phyloP scores from a whole-genome alignment of 805 yeast species.

The Hanseniaspora nectarophila region DNA sequence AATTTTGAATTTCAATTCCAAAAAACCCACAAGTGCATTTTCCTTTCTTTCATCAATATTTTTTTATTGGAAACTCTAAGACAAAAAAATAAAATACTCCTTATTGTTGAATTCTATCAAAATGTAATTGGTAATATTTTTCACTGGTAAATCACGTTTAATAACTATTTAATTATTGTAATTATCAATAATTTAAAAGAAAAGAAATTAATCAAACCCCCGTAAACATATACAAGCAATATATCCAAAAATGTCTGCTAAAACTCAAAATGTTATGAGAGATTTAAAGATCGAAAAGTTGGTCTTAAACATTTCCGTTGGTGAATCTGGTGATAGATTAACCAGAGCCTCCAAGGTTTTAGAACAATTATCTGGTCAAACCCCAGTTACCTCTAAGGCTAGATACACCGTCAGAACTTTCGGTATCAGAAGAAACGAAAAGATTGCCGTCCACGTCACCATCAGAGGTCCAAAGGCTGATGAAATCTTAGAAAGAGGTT shows the following conservation, averaged over 20 bases:
- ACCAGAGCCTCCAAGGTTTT: constrained; percentile 99
- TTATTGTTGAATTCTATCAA: no score
- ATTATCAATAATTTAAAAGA: background rate
- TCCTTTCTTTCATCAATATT: no score
- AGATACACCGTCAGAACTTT: constrained; percentile 99
- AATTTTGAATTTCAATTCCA: background rate
- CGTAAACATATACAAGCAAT: constrained; percentile 14
- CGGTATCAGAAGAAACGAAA: constrained; percentile 99
- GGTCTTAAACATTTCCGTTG: constrained; percentile 99
- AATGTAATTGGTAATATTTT: no score
- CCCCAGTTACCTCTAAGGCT: constrained; percentile 99
- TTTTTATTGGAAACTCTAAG: background rate
- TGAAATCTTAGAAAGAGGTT: constrained; percentile 99
- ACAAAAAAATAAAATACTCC: background rate
- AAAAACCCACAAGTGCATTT: background rate
- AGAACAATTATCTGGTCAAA: constrained; percentile 99
- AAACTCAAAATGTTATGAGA: constrained; percentile 90
- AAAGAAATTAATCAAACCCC: background rate
- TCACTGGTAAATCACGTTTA: constrained; percentile 1
- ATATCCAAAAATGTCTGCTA: constrained; percentile 36
- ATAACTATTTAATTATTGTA: background rate
- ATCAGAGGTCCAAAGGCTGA: constrained; percentile 99
- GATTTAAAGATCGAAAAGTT: constrained; percentile 98
- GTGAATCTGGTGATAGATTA: constrained; percentile 99
- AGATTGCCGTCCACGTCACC: constrained; percentile 98